Conservation (phyloP, 2,329 filamentous ascomycete genomes). For the Ampelomyces quisqualis region DNA sequence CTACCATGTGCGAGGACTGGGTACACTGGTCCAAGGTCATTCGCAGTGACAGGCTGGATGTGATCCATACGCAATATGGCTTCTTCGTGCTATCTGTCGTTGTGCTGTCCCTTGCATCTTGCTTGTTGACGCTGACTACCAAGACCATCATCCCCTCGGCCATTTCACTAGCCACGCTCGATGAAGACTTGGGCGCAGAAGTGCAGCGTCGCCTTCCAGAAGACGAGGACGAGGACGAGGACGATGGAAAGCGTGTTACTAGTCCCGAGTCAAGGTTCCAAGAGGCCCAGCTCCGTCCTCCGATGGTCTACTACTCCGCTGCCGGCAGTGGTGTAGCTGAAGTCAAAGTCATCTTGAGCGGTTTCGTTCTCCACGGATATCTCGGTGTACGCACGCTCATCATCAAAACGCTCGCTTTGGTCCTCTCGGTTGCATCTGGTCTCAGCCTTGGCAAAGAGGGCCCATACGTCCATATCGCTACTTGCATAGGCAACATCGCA, state of each 20-base stretch:
- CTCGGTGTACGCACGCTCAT: conserved; percentile 83
- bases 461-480: conserved; percentile 95
- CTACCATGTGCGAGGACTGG: conserved; percentile 61
- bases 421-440: conserved; percentile 88
- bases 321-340: conserved; percentile 96
- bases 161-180: conserved; percentile 80
- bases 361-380: conserved; percentile 95
- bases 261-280: conserved; percentile 46
- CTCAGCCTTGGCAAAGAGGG: conserved; percentile 93
- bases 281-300: conserved; percentile 52
- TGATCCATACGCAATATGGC: conserved; percentile 70
- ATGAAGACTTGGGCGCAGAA: conserved; percentile 82
- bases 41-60: conserved; percentile 50
- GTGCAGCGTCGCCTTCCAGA: conserved; percentile 37
- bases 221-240: conserved; percentile 51
- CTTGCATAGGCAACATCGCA: conserved; percentile 91
- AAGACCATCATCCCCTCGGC: conserved; percentile 91
- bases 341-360: conserved; percentile 95
- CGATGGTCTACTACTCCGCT: conserved; percentile 93
- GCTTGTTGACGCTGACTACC: conserved; percentile 80
- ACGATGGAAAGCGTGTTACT: conserved; percentile 44
- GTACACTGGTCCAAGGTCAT: conserved; percentile 63
- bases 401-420: conserved; percentile 78
- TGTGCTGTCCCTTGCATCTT: conserved; percentile 68
- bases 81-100: conserved; percentile 75